Conservation (phyloP, 352 stramenopile species). For the Aphanomyces stellatus region DNA sequence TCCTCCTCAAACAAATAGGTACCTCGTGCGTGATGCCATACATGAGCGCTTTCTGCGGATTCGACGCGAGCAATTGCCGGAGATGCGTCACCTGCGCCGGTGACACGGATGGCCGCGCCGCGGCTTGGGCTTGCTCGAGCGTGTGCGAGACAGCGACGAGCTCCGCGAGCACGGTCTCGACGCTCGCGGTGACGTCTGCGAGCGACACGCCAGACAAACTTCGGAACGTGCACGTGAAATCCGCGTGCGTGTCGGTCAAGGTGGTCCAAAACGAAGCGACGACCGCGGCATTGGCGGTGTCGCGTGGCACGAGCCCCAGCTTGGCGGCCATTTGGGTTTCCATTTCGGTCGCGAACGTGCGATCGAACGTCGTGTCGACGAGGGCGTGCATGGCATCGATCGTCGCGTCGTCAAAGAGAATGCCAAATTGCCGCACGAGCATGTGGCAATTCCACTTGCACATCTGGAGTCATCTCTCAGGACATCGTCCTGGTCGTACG, state of each 20-base stretch:
- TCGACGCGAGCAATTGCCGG: conserved; percentile 43
- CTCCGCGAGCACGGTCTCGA: conserved; percentile 28
- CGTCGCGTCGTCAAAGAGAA: not conserved
- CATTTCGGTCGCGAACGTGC: conserved; percentile 48
- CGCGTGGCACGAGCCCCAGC: conserved; percentile 41
- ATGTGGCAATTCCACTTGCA: conserved; percentile 81
- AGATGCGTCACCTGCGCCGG: conserved; percentile 71
- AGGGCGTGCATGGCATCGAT: conserved; percentile 22
- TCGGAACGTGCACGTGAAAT: conserved; percentile 76
- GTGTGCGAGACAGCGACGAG: conserved; percentile 62
- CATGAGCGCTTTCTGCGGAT: conserved; percentile 44
- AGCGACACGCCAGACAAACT: conserved; percentile 36
- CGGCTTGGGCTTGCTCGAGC: conserved; percentile 52
- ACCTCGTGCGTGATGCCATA: conserved; percentile 68
- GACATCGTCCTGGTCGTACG: not conserved
- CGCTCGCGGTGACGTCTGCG: conserved; percentile 30
- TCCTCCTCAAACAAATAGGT: conserved; percentile 38
- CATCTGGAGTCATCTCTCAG: conserved; percentile 26
- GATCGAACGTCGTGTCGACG: conserved; percentile 40
- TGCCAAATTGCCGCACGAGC: conserved; percentile 47
- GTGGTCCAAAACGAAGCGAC: conserved; percentile 42
- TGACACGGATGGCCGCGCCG: conserved; percentile 43
- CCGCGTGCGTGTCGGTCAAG: conserved; percentile 48
- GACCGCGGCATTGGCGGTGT: conserved; percentile 31
- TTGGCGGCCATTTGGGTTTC: conserved; percentile 52